Base-by-base conservation (phyloP, 2,329 filamentous ascomycete species). In the Diaporthe sp. region DNA sequence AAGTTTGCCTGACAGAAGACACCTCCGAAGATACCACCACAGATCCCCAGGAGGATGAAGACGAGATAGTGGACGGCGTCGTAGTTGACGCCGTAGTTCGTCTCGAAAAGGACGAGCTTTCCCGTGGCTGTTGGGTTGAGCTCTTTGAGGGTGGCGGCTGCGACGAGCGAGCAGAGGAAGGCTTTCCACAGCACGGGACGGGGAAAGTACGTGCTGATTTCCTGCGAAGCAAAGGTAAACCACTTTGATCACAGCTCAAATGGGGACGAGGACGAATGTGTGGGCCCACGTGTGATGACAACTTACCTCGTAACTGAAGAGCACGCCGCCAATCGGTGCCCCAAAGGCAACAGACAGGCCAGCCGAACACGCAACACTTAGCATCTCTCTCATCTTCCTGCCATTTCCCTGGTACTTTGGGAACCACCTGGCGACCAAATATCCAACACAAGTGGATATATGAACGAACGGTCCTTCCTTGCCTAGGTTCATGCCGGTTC, bases 401-500 rank as follows among this genome's bases (percentile, higher is more conserved):
- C 88, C 88, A 79, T 92, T 92, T 12, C 88, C 84, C n/a, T 84
- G 82, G 79, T 91, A 91, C 78, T 91, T 91, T 0, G 88, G 87
- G 58, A 25, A 80, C 65, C 65, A 70, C 8, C 22, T 85, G 12
- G 86, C 88, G 0, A 91, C 86, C 3, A 91, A 83, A 78, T 90
- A 88, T 10, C 89, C 89, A 0, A 90, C 87, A 78, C 89, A 91
- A 2, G 90, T 90, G 0, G 88, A 89, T 49, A 92, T 91, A 80
- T 92, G 90, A 1, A 92, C 89, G 77, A 92, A 91, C 0, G 90
- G 90, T 0, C 90, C 90, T 85, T 92, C 90, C 82, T 92, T 92
- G 0, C 90, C 90, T 6, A 92, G 81, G 78, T 88, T 91, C 88
- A 92, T 89, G 20, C 89, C 89, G 1, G 89, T 90, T 0, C 89